Percentiles rank a stretch among this genome's conserved stretches.
Conservation (phyloP, 441 rosid species). For the Geranium incanum region DNA sequence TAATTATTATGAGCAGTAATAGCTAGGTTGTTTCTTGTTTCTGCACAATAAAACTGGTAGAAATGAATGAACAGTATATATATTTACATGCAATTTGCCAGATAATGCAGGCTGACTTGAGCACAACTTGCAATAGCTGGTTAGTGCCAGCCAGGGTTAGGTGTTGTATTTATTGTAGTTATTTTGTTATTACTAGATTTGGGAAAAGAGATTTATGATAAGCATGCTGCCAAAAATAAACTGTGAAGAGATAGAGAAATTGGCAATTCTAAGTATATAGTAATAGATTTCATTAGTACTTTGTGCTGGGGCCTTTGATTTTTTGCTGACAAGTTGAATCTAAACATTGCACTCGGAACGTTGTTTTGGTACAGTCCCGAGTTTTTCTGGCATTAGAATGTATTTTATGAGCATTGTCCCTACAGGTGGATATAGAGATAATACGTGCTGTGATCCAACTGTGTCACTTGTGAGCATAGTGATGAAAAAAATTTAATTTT, state of each 20-base stretch:
- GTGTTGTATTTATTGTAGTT: background rate
- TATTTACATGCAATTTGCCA: background rate
- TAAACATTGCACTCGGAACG: background rate
- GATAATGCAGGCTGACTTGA: background rate
- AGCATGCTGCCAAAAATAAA: slow-evolving; percentile 3
- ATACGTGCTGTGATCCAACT: background rate
- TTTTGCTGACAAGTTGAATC: slow-evolving; percentile 1
- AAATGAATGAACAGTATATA: background rate
- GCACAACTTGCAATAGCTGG: slow-evolving; percentile 4
- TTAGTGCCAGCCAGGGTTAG: background rate
- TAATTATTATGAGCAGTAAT: background rate
- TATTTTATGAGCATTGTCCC: background rate
- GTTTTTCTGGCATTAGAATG: background rate
- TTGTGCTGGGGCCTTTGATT: background rate
- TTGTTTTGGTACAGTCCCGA: background rate
- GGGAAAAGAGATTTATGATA: background rate
- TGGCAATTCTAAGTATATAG: background rate
- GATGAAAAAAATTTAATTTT: slow-evolving; percentile 9
- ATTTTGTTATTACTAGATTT: slow-evolving; percentile 3
- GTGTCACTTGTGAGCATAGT: background rate
- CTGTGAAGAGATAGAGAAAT: background rate
- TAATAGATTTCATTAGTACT: background rate
- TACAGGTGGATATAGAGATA: background rate
- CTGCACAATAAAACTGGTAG: background rate
- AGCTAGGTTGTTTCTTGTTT: slow-evolving; percentile 1